phyloP scores from a whole-genome alignment of 2,329 filamentous ascomycete genomes.

The Dothistroma pini region DNA sequence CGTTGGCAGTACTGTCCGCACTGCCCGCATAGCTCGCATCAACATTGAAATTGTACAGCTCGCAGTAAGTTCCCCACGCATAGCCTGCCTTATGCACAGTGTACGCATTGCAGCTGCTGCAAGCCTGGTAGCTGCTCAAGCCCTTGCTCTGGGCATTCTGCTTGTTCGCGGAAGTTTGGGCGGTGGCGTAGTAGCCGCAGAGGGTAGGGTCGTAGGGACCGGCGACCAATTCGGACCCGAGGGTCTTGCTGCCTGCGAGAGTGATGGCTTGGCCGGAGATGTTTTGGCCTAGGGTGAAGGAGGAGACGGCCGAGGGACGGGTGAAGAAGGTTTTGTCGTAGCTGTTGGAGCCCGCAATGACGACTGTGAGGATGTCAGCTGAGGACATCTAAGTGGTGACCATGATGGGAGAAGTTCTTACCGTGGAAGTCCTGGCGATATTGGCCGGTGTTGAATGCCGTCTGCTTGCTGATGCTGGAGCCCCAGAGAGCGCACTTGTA shows the following conservation, averaged over 20 bases:
- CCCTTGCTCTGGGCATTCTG: slow-evolving; percentile 16
- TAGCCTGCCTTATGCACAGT: slow-evolving; percentile 26
- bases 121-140: slow-evolving; percentile 20
- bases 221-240: slow-evolving; percentile 27
- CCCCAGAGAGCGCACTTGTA: slow-evolving; percentile 37
- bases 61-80: slow-evolving; percentile 28
- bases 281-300: slow-evolving; percentile 33
- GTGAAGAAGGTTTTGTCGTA: slow-evolving; percentile 29
- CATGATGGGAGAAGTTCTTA: slow-evolving; percentile 29
- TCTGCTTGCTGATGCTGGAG: slow-evolving; percentile 26
- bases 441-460: slow-evolving; percentile 29
- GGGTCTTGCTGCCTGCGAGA: slow-evolving; percentile 20
- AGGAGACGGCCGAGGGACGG: slow-evolving; percentile 20
- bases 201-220: slow-evolving; percentile 27
- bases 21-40: slow-evolving; percentile 16
- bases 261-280: slow-evolving; percentile 26
- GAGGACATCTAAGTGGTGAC: slow-evolving; percentile 28
- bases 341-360: slow-evolving; percentile 31
- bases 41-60: slow-evolving; percentile 22
- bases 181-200: slow-evolving; percentile 26
- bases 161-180: slow-evolving; percentile 24
- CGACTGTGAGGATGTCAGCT: slow-evolving; percentile 13
- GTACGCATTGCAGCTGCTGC: slow-evolving; percentile 29
- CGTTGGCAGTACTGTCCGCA: slow-evolving; percentile 9
- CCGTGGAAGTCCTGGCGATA: slow-evolving; percentile 27